Evolutionary conservation across 2,329 filamentous ascomycete genomes (phyloP), one percentile per base, ranked within the genome.

Genomic region (Aspergillus luchuensis): DNA sequence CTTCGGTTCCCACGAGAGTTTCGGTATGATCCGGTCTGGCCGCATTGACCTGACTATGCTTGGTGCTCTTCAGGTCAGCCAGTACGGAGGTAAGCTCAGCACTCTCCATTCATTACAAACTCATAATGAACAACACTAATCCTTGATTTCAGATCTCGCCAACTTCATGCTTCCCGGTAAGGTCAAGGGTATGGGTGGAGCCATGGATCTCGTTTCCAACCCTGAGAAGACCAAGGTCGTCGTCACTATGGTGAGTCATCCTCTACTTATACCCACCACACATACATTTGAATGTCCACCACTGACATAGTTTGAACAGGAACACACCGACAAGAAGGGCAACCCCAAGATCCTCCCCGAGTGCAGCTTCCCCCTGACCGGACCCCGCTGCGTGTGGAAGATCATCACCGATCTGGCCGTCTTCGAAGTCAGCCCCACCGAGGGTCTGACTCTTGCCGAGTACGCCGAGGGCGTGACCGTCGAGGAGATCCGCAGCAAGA

Each of bases 91-190:
- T 71, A 67, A 33, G 69, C 66, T 21, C 28, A 5, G n/a, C 33
- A 19, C 23, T 23, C 10, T 56, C 15, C 30, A 21, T 13, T 19
- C 30, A 21, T 13, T 1, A 47, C 38, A 28, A 25, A 41, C 33
- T n/a, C 15, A 36, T 13, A 39, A 15, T 15, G 21, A 49, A 45
- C 6, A 38, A 47, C 19, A 64, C 60, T 66, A 43, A 69, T 30
- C 15, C 10, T 11, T 30, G n/a, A 13, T 6, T 15, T 2, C 33
- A 58, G 91, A 96, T 73, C 79, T 96, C 56, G 91, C 91, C 59
- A 95, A 95, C 79, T 96, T 91, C 82, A 95, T 95, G 89, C 89
- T 96, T 66, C 91, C 91, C 0, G 91, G 91, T 56, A 95, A 94
- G 79, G 86, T 75, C 56, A 95, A 95, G 84, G 91, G 91, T 52